Evolutionary conservation across 179 eudicot genomes (phyloP), one percentile per base, ranked within the genome.

Genomic region (Pouteria campechiana): DNA sequence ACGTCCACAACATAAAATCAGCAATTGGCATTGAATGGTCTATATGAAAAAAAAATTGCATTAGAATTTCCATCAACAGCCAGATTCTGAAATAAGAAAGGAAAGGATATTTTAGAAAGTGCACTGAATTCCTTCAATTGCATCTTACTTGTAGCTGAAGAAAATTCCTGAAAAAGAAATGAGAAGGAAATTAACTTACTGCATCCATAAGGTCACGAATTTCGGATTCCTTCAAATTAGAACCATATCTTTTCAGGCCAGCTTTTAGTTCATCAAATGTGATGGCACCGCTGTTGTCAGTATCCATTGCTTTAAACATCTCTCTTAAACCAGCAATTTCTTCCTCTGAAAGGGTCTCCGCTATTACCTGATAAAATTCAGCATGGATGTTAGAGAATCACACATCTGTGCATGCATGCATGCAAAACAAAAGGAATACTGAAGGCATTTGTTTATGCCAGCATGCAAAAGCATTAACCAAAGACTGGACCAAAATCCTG

Each of bases 301-400:
- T 77, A 39, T 84, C 95, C 90, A 84, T 81, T 47, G 92, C 70
- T 61, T 44, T 44, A 50, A 84, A 84, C 95, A 84, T 84, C 73
- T 84, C 92, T 50, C 41, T 81, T 55, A 84, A 52, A 50, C 95
- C 92, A 47, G 92, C 95, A 63, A 84, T 84, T 68, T 84, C 95
- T 46, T 84, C 92, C 57, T 84, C 92, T 42, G 95, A 84, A 47
- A 81, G 68, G 57, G 92, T 84, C 65, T 84, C 95, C 52, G 92
- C 95, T 37, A 84, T 84, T n/a, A 84, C 92, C 95, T 81, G 68
- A n/a, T 38, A n/a, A n/a, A n/a, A n/a, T n/a, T n/a, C n/a, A n/a
- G n/a, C n/a, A n/a, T n/a, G n/a, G n/a, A n/a, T n/a, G n/a, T n/a
- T n/a, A n/a, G n/a, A n/a, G n/a, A n/a, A n/a, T n/a, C n/a, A n/a